Conservation (phyloP, 1,139 yeast species). For the Saccharomyces hybrid region DNA sequence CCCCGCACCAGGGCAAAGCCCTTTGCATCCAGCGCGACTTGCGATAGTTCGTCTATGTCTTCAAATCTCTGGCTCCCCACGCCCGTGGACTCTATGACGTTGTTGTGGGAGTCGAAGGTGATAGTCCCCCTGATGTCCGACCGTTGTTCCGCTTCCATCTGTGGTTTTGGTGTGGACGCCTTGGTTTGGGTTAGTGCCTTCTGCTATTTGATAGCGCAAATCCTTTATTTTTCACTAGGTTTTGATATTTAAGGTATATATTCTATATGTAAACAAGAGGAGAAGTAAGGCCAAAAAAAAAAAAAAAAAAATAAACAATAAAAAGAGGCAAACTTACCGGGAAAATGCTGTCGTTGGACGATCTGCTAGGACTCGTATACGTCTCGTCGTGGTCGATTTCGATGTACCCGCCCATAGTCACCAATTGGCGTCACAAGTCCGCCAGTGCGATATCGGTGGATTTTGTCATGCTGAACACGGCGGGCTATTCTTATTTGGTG, state of each 20-base stretch:
- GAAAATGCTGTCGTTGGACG: constrained; percentile 9
- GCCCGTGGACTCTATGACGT: constrained; percentile 23
- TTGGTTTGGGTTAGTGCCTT: not conserved
- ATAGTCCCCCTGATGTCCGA: constrained; percentile 14
- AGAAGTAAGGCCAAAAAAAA: not conserved
- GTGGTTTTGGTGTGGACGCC: not conserved
- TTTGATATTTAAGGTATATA: not conserved
- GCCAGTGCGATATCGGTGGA: constrained; percentile 42
- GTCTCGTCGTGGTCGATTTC: constrained; percentile 34
- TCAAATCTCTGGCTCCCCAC: constrained; percentile 22
- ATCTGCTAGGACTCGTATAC: constrained; percentile 23
- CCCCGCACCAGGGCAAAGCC: constrained; percentile 22
- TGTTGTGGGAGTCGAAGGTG: constrained; percentile 23
- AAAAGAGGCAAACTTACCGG: too few relatives aligned
- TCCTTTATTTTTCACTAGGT: not conserved
- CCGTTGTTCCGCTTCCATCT: not conserved
- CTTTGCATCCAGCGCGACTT: constrained; percentile 19
- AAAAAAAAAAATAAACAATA: not conserved
- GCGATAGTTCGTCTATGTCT: constrained; percentile 22
- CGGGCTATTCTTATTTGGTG: constrained; percentile 39
- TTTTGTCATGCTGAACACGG: constrained; percentile 35
- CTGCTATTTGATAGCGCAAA: not conserved
- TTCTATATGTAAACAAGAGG: not conserved
- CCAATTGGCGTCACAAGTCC: constrained; percentile 34
- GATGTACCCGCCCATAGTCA: constrained; percentile 39